phyloP scores from a whole-genome alignment of 2,329 filamentous ascomycete genomes.

The Fusarium scirpi region DNA sequence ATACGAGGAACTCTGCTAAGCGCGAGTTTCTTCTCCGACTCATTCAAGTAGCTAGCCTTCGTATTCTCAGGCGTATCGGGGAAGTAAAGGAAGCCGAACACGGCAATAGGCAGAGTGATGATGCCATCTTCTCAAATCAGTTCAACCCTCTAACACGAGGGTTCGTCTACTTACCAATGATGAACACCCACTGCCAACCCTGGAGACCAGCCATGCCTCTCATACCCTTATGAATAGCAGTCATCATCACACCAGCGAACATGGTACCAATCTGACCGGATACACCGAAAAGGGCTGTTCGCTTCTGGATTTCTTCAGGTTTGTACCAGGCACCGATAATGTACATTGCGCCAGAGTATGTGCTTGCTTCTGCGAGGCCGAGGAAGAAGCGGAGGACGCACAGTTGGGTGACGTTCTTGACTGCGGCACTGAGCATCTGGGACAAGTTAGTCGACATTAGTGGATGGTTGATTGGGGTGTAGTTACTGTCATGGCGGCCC shows the following conservation, averaged over 20 bases:
- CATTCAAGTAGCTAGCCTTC: constrained; percentile 51
- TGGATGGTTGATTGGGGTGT: accelerated
- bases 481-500: constrained; percentile 69
- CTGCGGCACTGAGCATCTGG: constrained; percentile 49
- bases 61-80: constrained; percentile 50
- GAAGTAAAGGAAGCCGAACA: constrained; percentile 42
- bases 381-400: constrained; percentile 49
- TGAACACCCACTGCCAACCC: constrained; percentile 63
- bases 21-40: constrained; percentile 50
- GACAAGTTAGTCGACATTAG: accelerated
- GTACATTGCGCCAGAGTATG: constrained; percentile 51
- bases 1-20: constrained; percentile 49
- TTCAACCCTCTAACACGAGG: accelerated
- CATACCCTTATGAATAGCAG: constrained; percentile 51
- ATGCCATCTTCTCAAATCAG: constrained; percentile 30
- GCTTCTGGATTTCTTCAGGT: constrained; percentile 67
- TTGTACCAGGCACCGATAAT: constrained; percentile 65
- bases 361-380: constrained; percentile 47
- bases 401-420: constrained; percentile 47
- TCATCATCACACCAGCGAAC: constrained; percentile 70
- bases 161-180: constrained; percentile 16
- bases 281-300: constrained; percentile 69
- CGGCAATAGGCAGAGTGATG: constrained; percentile 40
- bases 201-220: constrained; percentile 54
- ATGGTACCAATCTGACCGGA: constrained; percentile 68